Evolutionary conservation across 352 stramenopile species (phyloP).

Genomic region (Phytophthora syringae): DNA sequence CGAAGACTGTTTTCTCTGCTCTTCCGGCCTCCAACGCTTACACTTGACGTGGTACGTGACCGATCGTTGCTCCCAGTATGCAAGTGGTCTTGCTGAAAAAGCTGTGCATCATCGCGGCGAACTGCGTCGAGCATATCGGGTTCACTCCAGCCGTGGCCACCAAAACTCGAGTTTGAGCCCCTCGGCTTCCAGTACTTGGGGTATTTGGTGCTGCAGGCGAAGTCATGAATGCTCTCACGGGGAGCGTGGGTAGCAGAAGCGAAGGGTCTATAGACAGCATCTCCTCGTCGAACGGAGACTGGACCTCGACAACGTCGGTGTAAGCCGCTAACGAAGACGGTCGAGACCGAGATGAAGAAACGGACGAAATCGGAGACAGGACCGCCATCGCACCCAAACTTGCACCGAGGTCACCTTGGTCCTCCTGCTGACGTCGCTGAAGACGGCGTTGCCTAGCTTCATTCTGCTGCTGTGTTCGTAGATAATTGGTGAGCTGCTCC

Average conservation of each 20-base stretch:
- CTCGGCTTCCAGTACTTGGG: constrained; percentile 26
- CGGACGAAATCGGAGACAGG: constrained; percentile 28
- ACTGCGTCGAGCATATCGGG: constrained; percentile 30
- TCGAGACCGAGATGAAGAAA: constrained; percentile 21
- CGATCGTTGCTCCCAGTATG: constrained; percentile 25
- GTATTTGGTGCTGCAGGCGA: constrained; percentile 15
- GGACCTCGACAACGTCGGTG: constrained; percentile 38
- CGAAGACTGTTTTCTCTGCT: constrained; percentile 35
- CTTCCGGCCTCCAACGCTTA: constrained; percentile 1
- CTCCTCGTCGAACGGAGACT: constrained; percentile 36
- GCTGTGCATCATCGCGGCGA: constrained; percentile 11
- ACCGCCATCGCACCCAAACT: constrained; percentile 27
- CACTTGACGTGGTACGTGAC: constrained; percentile 24
- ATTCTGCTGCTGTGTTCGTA: constrained; percentile 41
- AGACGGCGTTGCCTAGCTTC: constrained; percentile 39
- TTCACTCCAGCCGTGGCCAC: constrained; percentile 52
- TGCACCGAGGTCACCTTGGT: constrained; percentile 17
- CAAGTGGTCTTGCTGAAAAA: constrained; percentile 38
- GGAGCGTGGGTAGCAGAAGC: constrained; percentile 29
- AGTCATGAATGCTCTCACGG: constrained; percentile 31
- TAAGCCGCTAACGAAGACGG: constrained; percentile 34
- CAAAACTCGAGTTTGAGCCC: constrained; percentile 21
- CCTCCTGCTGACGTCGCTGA: constrained; percentile 25
- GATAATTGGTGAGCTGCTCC: constrained; percentile 55
- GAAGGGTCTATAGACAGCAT: constrained; percentile 26